Percentiles rank a stretch among this genome's conserved stretches.
Conservation (phyloP, 2,329 filamentous ascomycete species). For the Calonectria pauciramosa region DNA sequence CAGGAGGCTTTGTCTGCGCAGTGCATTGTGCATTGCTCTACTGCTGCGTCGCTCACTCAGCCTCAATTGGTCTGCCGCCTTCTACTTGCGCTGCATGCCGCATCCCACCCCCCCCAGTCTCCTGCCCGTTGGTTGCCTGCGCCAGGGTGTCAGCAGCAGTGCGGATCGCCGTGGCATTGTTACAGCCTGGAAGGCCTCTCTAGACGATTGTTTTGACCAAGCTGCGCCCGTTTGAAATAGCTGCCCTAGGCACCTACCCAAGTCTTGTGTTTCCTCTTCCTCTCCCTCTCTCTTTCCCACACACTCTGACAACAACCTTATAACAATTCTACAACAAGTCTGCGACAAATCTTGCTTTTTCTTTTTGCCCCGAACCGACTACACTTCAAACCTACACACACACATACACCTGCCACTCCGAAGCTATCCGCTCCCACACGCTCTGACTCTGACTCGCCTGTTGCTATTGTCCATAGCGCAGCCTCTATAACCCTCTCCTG, state of each 20-base stretch:
- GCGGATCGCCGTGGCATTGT: conserved; percentile 7
- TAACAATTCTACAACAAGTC: background rate
- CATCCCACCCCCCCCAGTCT: background rate
- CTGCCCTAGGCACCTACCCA: background rate
- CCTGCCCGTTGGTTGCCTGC: conserved; percentile 19
- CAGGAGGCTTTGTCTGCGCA: background rate
- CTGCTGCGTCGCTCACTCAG: conserved; percentile 2
- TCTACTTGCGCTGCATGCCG: background rate
- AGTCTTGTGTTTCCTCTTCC: background rate
- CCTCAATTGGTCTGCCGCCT: conserved; percentile 1
- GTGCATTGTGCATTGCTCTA: conserved; percentile 3
- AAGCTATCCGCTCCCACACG: background rate
- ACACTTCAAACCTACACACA: background rate
- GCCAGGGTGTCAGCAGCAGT: conserved; percentile 1
- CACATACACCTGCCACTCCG: background rate
- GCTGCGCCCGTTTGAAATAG: conserved; percentile 10
- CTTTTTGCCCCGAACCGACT: background rate
- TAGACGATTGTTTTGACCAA: background rate
- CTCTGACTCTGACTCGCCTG: background rate
- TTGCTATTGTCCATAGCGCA: background rate
- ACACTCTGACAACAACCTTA: background rate
- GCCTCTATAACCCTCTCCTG: background rate
- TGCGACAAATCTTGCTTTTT: background rate
- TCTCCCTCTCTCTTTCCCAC: background rate
- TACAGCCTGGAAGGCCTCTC: background rate